These are phyloP conservation scores for Scheffersomyces cryptocercus DNA, from an alignment of 1,139 yeast genomes.

Conservation along the genomic window DNA sequence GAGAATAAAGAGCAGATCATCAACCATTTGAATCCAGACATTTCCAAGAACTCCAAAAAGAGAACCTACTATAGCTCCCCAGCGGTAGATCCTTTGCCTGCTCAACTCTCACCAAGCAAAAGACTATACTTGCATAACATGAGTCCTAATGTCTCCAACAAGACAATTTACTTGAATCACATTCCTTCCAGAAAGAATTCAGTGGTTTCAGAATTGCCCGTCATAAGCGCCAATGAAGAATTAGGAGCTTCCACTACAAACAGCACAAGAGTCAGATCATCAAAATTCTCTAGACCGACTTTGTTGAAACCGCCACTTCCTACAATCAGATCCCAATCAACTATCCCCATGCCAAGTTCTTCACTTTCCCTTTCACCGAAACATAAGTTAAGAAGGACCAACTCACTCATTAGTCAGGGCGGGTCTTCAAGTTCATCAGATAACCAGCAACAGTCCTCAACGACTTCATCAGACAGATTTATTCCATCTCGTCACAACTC, in stretches of 20 bases:
- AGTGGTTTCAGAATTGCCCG: slow-evolving; percentile 7
- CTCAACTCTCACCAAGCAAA: slow-evolving; percentile 27
- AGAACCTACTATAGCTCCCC: slow-evolving; percentile 10
- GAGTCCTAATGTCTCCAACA: slow-evolving; percentile 44
- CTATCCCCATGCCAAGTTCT: slow-evolving; percentile 13
- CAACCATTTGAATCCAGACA: slow-evolving; percentile 5
- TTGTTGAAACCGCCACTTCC: slow-evolving; percentile 15
- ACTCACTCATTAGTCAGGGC: slow-evolving; percentile 32
- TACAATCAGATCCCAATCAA: slow-evolving; percentile 22
- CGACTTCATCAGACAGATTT: slow-evolving; percentile 39
- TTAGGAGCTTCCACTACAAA: neutral
- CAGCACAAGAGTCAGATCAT: slow-evolving; percentile 1
- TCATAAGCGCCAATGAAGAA: slow-evolving; percentile 6
- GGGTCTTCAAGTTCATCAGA: slow-evolving; percentile 24
- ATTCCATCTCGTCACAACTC: slow-evolving; percentile 49
- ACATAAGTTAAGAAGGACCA: slow-evolving; percentile 35
- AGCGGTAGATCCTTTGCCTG: slow-evolving; percentile 5
- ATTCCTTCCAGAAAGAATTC: slow-evolving; percentile 8
- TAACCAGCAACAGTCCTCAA: slow-evolving; percentile 21
- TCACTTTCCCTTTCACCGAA: slow-evolving; percentile 17
- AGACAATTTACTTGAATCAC: slow-evolving; percentile 26
- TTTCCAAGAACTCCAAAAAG: slow-evolving; percentile 7
- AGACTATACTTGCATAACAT: slow-evolving; percentile 36
- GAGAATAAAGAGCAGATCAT: slow-evolving; percentile 1
- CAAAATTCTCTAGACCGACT: slow-evolving; percentile 17